Evolutionary conservation across 2,329 filamentous ascomycete species (phyloP), one percentile per base, ranked within the genome.

Genomic region (Dactylonectria macrodidyma): DNA sequence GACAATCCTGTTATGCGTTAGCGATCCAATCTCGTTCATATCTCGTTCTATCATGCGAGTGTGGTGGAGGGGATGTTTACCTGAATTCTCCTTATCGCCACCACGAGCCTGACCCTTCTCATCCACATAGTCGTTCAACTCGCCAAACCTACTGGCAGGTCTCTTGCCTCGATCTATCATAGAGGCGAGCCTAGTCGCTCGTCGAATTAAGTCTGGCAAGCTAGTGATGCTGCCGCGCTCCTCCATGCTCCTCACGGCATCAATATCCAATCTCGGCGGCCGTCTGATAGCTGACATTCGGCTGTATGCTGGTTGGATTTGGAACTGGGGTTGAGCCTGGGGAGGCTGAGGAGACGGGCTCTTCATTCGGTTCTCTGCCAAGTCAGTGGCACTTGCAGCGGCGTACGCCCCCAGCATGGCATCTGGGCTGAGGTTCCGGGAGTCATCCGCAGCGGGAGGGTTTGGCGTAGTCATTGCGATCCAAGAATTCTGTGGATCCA

Each of bases 191-290:
- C 90, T 90, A 0, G 95, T 98, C 11, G 96, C 96, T 73, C 96
- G 90, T 76, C 90, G 88, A 73, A 99, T 98, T 67, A 99, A 84
- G 78, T 98, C 96, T 0, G 95, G 93, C 66, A 99, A 84, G 81
- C 95, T 98, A 1, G 96, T 98, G 70, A 97, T 85, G 78, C 95
- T 98, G 4, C 94, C 95, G 76, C 96, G 90, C 1, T 92, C 89
- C 80, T 98, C 94, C 16, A 93, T 93, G 59, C 92, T 90, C 71
- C 90, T 89, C 3, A 97, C 93, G 4, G 93, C 93, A 76, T 95
- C 91, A 26, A 98, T 92, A 77, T 98, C 91, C 4, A 98, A 84
- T 41, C 89, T 89, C 3, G 94, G 93, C 36, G 95, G 95, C 56
- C 88, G 83, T 71, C 86, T 84, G 63, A 91, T 84, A 12, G 86